Percentiles rank a stretch among this genome's conserved stretches.
These are phyloP conservation scores for Mycena metata DNA, from an alignment of 768 basidiomycete genomes.

Conservation along the genomic window DNA sequence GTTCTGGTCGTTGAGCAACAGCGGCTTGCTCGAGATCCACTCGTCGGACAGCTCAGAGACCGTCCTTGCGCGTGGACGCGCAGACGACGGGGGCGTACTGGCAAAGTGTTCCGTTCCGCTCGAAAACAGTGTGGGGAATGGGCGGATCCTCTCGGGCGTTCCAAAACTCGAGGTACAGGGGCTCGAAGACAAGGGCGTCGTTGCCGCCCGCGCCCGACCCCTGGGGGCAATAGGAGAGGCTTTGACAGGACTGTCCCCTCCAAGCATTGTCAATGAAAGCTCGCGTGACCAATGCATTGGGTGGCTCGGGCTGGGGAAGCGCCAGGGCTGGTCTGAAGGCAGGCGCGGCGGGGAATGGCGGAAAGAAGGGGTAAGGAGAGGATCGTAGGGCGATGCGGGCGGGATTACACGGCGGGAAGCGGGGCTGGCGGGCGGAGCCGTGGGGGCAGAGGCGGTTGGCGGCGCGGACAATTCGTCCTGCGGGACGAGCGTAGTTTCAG, in stretches of 20 bases:
- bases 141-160: slow-evolving; percentile 51
- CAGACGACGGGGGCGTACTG: slow-evolving; percentile 29
- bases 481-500: slow-evolving; percentile 43
- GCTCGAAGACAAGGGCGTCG: slow-evolving; percentile 31
- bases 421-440: slow-evolving; percentile 48
- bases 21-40: slow-evolving; percentile 47
- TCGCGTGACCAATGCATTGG: slow-evolving; percentile 77
- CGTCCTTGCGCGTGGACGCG: slow-evolving; percentile 46
- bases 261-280: slow-evolving; percentile 74
- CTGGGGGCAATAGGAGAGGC: slow-evolving; percentile 51
- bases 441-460: slow-evolving; percentile 50
- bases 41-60: slow-evolving; percentile 56
- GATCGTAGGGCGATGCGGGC: slow-evolving; percentile 83
- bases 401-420: slow-evolving; percentile 52
- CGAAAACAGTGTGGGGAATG: slow-evolving; percentile 57
- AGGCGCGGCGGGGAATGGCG: slow-evolving; percentile 82
- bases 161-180: slow-evolving; percentile 43
- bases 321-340: slow-evolving; percentile 87
- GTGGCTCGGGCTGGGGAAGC: slow-evolving; percentile 84
- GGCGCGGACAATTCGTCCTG: slow-evolving; percentile 47
- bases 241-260: slow-evolving; percentile 58
- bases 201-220: slow-evolving; percentile 16
- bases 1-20: slow-evolving; percentile 28
- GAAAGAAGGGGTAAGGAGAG: slow-evolving; percentile 80
- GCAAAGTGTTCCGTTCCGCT: slow-evolving; percentile 39